Base-by-base conservation (phyloP, 2,329 filamentous ascomycete genomes). In the Colletotrichum brevisporum region DNA sequence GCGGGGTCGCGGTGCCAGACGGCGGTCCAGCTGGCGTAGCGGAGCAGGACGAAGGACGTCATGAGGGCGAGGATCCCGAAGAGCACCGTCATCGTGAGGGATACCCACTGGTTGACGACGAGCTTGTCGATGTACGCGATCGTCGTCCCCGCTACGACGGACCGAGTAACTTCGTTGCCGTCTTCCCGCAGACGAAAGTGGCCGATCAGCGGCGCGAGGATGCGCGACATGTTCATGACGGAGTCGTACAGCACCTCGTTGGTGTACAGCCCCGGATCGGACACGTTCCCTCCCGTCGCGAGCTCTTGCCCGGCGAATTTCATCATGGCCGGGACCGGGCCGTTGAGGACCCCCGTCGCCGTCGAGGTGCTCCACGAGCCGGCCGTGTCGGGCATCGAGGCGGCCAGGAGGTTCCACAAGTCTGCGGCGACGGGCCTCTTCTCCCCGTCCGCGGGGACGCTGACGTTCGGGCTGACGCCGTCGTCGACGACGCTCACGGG, bases 401-500 rank as follows among this genome's bases (percentile, higher is more conserved):
- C 16, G 16, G 13, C 41, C 41, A 43, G 2, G 13, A 43, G 41
- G 13, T 43, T 15, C 41, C 41, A 43, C 41, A 43, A 13, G 16
- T 43, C 41, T 6, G 41, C 41, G 5, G 41, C 16, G 41, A 43
- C 41, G 41, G 41, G 41, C 16, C 5, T 43, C 16, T n/a, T 10
- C 13, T 15, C 13, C 41, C 6, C 10, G 15, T 43, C 13, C 1
- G 41, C 15, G 13, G 2, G 5, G 6, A 43, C 15, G 5, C 41
- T 43, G 41, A 43, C 41, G 41, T 43, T 43, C 41, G 41, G 41
- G 41, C 13, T 43, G 41, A 43, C 15, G 41, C 59, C 59, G 24
- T 63, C 51, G 39, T 63, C 59, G 16, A 47, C 41, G n/a, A 63
- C 26, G 6, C 13, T 16, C 24, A 63, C 59, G 16, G 43, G 26